Percentiles rank a stretch among this genome's conserved stretches.
These are phyloP conservation scores for Basidiobolus meristosporus DNA, from an alignment of 371 early-diverging fungal species.

Conservation along the genomic window DNA sequence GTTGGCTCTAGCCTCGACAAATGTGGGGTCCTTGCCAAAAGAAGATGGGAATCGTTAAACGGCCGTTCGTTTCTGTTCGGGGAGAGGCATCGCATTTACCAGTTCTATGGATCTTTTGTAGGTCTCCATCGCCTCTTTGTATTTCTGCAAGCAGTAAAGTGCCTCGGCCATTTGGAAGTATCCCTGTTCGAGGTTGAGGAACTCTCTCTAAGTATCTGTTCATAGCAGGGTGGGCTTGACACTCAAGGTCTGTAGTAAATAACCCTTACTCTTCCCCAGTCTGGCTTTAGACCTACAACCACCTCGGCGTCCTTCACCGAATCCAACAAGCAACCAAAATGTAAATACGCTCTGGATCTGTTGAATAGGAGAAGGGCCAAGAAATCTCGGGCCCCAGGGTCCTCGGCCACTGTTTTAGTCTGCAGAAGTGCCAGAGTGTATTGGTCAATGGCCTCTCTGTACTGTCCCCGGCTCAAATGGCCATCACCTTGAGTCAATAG, in stretches of 20 bases:
- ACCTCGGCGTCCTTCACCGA: conserved; percentile 41
- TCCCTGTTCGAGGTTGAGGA: too few relatives aligned
- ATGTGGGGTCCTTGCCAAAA: conserved; percentile 16
- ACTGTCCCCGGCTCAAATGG: too few relatives aligned
- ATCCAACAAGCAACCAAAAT: conserved; percentile 11
- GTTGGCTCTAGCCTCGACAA: conserved; percentile 20
- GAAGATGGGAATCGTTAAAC: neutral
- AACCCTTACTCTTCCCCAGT: conserved; percentile 48
- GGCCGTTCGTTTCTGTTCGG: neutral
- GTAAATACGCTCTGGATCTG: conserved; percentile 29
- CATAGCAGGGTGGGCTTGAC: conserved; percentile 1
- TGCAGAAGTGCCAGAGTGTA: too few relatives aligned
- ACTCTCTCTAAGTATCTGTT: too few relatives aligned
- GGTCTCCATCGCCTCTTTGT: conserved; percentile 31
- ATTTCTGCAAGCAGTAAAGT: conserved; percentile 20
- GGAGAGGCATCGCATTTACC: conserved; percentile 5
- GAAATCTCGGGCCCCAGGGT: conserved; percentile 8
- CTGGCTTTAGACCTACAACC: conserved; percentile 28
- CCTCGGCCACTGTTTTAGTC: too few relatives aligned
- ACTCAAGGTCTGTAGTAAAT: neutral
- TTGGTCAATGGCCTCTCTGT: too few relatives aligned
- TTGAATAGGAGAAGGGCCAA: conserved; percentile 40
- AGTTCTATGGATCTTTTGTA: conserved; percentile 26
- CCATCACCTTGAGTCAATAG: too few relatives aligned
- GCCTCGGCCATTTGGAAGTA: conserved; percentile 57